These are phyloP conservation scores for Entoloma clypeatum DNA, from an alignment of 1,284 basidiomycete genomes.

Conservation along the genomic window DNA sequence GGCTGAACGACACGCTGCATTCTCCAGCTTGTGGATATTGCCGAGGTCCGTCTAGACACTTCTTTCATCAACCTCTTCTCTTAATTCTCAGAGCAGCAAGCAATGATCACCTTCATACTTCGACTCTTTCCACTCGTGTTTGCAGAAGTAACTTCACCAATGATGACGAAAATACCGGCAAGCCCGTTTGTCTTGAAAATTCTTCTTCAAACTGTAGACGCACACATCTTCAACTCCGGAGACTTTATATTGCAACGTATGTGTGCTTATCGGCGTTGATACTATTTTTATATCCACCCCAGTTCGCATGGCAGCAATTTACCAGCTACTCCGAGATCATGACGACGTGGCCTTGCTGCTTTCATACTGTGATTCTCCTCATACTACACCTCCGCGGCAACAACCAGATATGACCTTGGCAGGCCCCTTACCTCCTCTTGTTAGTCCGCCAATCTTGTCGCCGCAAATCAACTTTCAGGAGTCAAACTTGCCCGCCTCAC, in stretches of 20 bases:
- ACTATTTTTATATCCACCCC: not conserved
- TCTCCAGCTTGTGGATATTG: constrained; percentile 18
- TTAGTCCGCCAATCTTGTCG: not conserved
- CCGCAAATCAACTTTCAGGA: constrained; percentile 12
- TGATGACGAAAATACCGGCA: constrained; percentile 12
- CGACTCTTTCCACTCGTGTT: constrained; percentile 18
- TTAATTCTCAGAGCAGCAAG: constrained; percentile 9
- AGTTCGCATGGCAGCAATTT: constrained; percentile 20
- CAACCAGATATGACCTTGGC: not conserved
- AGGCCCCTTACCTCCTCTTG: not conserved
- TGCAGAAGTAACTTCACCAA: constrained; percentile 9
- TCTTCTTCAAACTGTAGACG: constrained; percentile 16
- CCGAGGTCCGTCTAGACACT: constrained; percentile 10
- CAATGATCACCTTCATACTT: constrained; percentile 18
- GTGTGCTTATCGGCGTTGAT: not conserved
- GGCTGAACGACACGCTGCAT: not conserved
- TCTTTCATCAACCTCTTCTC: not conserved
- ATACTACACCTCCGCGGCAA: not conserved
- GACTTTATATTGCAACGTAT: constrained; percentile 18
- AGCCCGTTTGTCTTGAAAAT: constrained; percentile 17
- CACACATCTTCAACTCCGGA: constrained; percentile 10
- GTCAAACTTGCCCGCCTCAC: constrained; percentile 7
- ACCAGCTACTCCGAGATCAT: constrained; percentile 16
- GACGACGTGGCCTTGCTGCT: constrained; percentile 13
- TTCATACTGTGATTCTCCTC: constrained; percentile 10